phyloP scores from a whole-genome alignment of 2,329 filamentous ascomycete species.

The Fusarium mexicanum region DNA sequence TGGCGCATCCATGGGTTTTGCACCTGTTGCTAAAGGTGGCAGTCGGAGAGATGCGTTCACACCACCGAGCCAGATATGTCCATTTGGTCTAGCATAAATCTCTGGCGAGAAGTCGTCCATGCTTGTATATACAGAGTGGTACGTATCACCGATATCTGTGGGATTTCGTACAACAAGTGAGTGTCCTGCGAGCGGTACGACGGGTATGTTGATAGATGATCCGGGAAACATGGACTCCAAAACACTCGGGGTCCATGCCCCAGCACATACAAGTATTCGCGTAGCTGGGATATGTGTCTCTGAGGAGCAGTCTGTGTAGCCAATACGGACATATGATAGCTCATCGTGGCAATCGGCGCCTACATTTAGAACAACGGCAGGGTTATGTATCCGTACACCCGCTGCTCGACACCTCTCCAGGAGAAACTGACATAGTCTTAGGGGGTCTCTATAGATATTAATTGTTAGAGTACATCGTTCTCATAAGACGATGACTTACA shows the following conservation, averaged over 20 bases:
- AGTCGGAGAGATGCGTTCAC: slow-evolving; percentile 73
- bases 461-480: not conserved
- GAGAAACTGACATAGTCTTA: slow-evolving; percentile 72
- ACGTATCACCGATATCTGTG: slow-evolving; percentile 55
- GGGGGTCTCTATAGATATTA: slow-evolving; percentile 64
- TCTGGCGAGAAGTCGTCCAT: slow-evolving; percentile 73
- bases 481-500: slow-evolving; percentile 56
- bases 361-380: slow-evolving; percentile 65
- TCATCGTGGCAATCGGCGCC: slow-evolving; percentile 59
- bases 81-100: slow-evolving; percentile 72
- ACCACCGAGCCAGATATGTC: slow-evolving; percentile 78
- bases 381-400: slow-evolving; percentile 74
- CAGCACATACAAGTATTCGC: slow-evolving; percentile 72
- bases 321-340: slow-evolving; percentile 63
- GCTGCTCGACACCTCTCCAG: slow-evolving; percentile 63
- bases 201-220: slow-evolving; percentile 61
- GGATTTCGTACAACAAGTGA: slow-evolving; percentile 74
- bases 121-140: slow-evolving; percentile 76
- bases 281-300: slow-evolving; percentile 69
- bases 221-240: slow-evolving; percentile 71
- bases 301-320: slow-evolving; percentile 53
- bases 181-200: slow-evolving; percentile 71
- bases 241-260: slow-evolving; percentile 76
- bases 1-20: slow-evolving; percentile 39
- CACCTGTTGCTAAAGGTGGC: slow-evolving; percentile 54